A percentile compares a stretch with the other conserved stretches of the same genome.
phyloP scores from a whole-genome alignment of 306 rosid genomes.

The Elaeagnus macrophylla region DNA sequence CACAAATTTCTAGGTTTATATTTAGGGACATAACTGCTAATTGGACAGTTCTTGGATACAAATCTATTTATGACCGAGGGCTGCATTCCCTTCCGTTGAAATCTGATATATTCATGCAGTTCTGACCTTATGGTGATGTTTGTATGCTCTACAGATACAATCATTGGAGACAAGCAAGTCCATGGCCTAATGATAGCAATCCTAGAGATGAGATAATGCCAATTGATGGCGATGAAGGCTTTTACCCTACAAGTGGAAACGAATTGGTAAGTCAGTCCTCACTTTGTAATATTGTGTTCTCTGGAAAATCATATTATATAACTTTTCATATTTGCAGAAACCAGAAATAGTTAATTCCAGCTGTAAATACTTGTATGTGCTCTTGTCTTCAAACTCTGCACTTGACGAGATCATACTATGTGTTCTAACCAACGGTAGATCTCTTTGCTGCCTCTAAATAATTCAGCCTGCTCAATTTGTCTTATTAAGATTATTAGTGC shows the following conservation, averaged over 20 bases:
- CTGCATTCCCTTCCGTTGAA: conserved; percentile 9
- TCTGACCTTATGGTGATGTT: conserved; percentile 12
- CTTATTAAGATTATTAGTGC: not conserved
- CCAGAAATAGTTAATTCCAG: conserved; percentile 77
- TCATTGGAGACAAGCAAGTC: conserved; percentile 67
- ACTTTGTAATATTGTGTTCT: conserved; percentile 10
- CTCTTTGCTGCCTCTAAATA: conserved; percentile 12
- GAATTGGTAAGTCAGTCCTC: conserved; percentile 39
- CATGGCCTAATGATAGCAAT: conserved; percentile 61
- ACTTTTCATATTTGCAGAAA: conserved; percentile 33
- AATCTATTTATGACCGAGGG: not conserved
- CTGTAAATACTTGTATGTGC: conserved; percentile 89
- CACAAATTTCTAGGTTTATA: no score
- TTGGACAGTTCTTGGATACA: not conserved
- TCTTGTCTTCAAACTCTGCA: conserved; percentile 93
- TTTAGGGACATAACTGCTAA: no score
- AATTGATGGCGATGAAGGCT: conserved; percentile 71
- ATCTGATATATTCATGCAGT: not conserved
- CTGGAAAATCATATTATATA: conserved; percentile 13
- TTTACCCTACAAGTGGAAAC: conserved; percentile 78
- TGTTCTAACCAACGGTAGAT: conserved; percentile 61
- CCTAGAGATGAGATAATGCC: conserved; percentile 80
- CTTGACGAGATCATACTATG: conserved; percentile 93
- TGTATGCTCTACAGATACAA: conserved; percentile 35
- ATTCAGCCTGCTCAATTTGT: not conserved